Conservation (phyloP, 2,329 filamentous ascomycete species). For the Clarireedia monteithiana region DNA sequence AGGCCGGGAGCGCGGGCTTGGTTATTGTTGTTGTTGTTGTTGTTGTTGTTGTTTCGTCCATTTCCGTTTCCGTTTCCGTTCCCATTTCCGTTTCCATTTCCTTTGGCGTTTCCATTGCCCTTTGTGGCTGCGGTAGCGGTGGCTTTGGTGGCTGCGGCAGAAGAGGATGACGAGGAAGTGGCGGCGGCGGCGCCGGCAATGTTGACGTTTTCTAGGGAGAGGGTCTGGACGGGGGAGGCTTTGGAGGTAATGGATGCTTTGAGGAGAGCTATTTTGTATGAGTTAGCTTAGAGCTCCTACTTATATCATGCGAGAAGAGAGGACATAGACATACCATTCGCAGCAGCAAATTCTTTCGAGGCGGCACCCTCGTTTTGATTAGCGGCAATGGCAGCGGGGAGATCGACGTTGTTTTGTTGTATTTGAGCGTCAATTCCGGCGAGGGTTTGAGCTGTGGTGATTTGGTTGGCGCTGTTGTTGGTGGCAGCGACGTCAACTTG, state of each 20-base stretch:
- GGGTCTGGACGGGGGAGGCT: background rate
- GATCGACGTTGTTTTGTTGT: slow-evolving; percentile 41
- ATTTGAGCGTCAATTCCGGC: slow-evolving; percentile 41
- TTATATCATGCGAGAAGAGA: background rate
- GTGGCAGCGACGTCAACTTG: slow-evolving; percentile 39
- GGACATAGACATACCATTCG: slow-evolving; percentile 17
- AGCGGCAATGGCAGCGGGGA: slow-evolving; percentile 37
- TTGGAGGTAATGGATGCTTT: slow-evolving; percentile 2
- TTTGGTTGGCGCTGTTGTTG: slow-evolving; percentile 37
- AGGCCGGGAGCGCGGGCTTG: background rate
- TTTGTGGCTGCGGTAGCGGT: background rate
- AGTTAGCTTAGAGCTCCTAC: background rate
- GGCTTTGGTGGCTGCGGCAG: background rate
- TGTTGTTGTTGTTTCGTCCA: background rate
- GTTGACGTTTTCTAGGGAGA: background rate
- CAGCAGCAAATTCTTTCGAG: slow-evolving; percentile 28
- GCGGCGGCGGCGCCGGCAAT: background rate
- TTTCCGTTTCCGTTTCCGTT: background rate
- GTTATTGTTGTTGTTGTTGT: background rate
- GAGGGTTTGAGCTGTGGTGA: slow-evolving; percentile 39
- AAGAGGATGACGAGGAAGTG: background rate
- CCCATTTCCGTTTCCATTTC: background rate
- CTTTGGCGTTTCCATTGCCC: background rate
- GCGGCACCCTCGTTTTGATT: slow-evolving; percentile 37
- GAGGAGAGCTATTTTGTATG: background rate